Evolutionary conservation across 2,329 filamentous ascomycete genomes (phyloP).

Genomic region (Podosphaera fusca): DNA sequence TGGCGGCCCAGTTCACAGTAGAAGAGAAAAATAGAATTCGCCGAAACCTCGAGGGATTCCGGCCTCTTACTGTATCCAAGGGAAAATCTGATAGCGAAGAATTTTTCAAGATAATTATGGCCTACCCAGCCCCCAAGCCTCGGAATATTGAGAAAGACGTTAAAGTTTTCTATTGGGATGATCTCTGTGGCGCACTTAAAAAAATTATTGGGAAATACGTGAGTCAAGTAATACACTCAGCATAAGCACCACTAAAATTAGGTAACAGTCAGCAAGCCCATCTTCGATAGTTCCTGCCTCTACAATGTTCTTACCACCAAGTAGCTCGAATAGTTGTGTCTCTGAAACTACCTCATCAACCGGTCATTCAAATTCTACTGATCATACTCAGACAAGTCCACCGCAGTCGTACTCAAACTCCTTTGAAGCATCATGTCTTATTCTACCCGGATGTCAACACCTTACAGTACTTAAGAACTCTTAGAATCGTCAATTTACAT

Average conservation of each 20-base stretch:
- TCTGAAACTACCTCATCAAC: constrained; percentile 11
- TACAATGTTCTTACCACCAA: constrained; percentile 14
- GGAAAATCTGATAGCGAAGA: constrained; percentile 78
- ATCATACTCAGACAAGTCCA: constrained; percentile 15
- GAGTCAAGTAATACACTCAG: constrained; percentile 4
- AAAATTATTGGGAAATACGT: constrained; percentile 95
- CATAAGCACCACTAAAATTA: constrained; percentile 5
- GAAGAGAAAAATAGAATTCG: constrained; percentile 98
- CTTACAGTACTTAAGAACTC: too few species aligned
- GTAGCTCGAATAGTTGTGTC: constrained; percentile 15
- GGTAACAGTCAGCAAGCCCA: constrained; percentile 15
- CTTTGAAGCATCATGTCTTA: constrained; percentile 1
- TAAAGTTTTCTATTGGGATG: constrained; percentile 95
- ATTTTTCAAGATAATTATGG: constrained; percentile 99
- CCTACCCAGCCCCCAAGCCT: constrained; percentile 81
- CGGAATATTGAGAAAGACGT: constrained; percentile 98
- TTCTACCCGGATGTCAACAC: too few species aligned
- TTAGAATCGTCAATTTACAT: too few species aligned
- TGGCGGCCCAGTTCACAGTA: constrained; percentile 69
- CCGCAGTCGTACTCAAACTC: constrained; percentile 14
- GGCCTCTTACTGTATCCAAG: constrained; percentile 82
- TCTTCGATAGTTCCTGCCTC: constrained; percentile 14
- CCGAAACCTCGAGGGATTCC: constrained; percentile 83
- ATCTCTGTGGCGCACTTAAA: constrained; percentile 65
- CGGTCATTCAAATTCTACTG: constrained; percentile 10